Conservation (phyloP, 106 monocot genomes). For the Dendrobium chrysotoxum region DNA sequence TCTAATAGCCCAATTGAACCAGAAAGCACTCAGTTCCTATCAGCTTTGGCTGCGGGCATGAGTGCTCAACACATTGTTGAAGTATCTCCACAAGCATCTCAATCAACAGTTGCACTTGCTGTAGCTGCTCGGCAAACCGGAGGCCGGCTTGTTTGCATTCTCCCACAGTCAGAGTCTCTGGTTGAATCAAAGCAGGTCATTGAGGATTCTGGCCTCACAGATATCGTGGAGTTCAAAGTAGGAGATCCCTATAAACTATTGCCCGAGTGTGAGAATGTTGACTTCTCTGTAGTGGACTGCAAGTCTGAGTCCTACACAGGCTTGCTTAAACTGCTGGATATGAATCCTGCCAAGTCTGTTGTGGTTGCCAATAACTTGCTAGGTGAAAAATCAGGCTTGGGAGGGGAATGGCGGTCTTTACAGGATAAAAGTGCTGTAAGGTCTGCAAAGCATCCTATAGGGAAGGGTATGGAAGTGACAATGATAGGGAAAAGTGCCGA, state of each 20-base stretch:
- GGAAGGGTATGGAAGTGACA: slow-evolving; percentile 50
- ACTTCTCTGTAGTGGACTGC: slow-evolving; percentile 51
- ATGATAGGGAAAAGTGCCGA: slow-evolving; percentile 32
- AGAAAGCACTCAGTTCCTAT: slow-evolving; percentile 36
- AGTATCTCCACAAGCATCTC: slow-evolving; percentile 38
- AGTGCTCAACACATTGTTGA: slow-evolving; percentile 37
- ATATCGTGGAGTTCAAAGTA: slow-evolving; percentile 43
- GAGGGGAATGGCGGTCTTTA: background rate
- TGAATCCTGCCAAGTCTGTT: slow-evolving; percentile 32
- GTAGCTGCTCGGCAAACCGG: slow-evolving; percentile 46
- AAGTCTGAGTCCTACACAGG: slow-evolving; percentile 18
- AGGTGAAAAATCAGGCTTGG: slow-evolving; percentile 24
- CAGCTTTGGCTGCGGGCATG: slow-evolving; percentile 46
- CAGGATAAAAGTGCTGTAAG: slow-evolving; percentile 13
- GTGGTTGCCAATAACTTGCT: slow-evolving; percentile 38
- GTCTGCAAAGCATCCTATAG: slow-evolving; percentile 40
- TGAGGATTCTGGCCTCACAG: slow-evolving; percentile 30
- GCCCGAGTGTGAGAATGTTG: slow-evolving; percentile 39
- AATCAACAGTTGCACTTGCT: slow-evolving; percentile 38
- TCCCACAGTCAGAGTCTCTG: slow-evolving; percentile 21
- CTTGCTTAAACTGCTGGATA: slow-evolving; percentile 28
- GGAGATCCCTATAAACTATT: slow-evolving; percentile 36
- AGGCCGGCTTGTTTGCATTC: slow-evolving; percentile 41
- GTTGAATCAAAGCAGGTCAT: slow-evolving; percentile 27
- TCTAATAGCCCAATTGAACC: slow-evolving; percentile 15